Evolutionary conservation across 164 flowering plant genomes (phyloP), one percentile per base, ranked within the genome.

Genomic region (Tinospora cordifolia): DNA sequence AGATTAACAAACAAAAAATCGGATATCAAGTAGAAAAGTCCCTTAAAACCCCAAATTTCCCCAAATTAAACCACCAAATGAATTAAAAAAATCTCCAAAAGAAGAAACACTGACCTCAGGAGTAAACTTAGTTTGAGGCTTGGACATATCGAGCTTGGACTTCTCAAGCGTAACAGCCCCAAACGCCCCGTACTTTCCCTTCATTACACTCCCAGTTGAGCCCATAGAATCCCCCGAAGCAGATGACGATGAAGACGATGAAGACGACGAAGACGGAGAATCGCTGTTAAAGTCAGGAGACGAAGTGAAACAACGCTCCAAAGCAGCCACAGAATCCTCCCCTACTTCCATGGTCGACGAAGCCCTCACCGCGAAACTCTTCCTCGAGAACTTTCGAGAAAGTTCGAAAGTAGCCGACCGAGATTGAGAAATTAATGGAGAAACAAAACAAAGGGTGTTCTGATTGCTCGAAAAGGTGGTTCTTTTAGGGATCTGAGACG

Each of bases 151-250:
- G 15, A 93, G 88, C 83, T 94, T 94, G 66, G 87, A 77, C 79
- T 94, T 94, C 81, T 94, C 92, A 46, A 92, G 79, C 9, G 97
- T 92, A 10, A 87, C 88, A 11, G 91, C 83, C 9, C 91, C 88
- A 49, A 81, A 75, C 2, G 93, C 76, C n/a, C 99, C 92, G 38
- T 67, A 85, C 80, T 89, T 30, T 8, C 78, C 85, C 75, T 88
- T 90, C 97, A 90, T 92, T 51, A 76, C 79, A 54, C 89, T 84
- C 21, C 60, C 60, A 54, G 2, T 19, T 0, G 54, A 47, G 14
- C 54, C 19, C 54, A 4, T 13, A 6, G 19, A 47, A 6, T 4
- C 19, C 54, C 19, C 8, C 58, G 22, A 19, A 19, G 58, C n/a
- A 19, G n/a, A 19, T 4, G 57, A 4, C 19, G 57, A 12, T 14